phyloP scores from a whole-genome alignment of 129 eudicot genomes.

The Arctium lappa region DNA sequence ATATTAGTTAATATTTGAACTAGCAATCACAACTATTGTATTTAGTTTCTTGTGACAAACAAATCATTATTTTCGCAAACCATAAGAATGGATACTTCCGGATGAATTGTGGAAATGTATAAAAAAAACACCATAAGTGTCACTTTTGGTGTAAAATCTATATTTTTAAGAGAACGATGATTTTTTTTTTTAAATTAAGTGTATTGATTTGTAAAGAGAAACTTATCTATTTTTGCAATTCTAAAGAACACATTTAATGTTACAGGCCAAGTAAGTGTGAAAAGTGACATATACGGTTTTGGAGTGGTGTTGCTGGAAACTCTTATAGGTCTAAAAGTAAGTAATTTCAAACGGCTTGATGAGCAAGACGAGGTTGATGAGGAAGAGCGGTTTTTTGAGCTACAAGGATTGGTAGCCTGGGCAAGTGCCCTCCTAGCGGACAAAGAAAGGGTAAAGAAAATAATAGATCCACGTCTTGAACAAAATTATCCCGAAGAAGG shows the following conservation, averaged over 20 bases:
- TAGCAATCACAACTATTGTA: background rate
- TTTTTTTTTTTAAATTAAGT: no score
- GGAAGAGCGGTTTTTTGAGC: no score
- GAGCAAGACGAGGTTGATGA: background rate
- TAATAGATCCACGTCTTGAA: constrained; percentile 31
- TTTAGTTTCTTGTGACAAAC: background rate
- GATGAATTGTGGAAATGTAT: no score
- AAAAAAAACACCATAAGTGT: no score
- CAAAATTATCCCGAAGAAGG: constrained; percentile 13
- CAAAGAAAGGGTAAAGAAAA: constrained; percentile 1
- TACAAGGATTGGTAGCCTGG: background rate
- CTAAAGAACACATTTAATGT: background rate
- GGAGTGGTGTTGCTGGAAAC: constrained; percentile 36
- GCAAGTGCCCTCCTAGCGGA: background rate
- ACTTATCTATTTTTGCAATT: background rate
- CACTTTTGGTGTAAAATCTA: no score
- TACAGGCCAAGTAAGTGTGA: constrained; percentile 26
- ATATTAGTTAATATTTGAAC: background rate
- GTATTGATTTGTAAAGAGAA: no score
- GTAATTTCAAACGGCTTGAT: background rate
- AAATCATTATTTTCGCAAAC: background rate
- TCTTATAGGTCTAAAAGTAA: constrained; percentile 17
- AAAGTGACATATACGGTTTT: constrained; percentile 36
- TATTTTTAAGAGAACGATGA: no score
- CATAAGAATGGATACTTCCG: background rate